A percentile compares a stretch with the other conserved stretches of the same genome.
Conservation (phyloP, 768 basidiomycete genomes). For the Calocera viscosa region DNA sequence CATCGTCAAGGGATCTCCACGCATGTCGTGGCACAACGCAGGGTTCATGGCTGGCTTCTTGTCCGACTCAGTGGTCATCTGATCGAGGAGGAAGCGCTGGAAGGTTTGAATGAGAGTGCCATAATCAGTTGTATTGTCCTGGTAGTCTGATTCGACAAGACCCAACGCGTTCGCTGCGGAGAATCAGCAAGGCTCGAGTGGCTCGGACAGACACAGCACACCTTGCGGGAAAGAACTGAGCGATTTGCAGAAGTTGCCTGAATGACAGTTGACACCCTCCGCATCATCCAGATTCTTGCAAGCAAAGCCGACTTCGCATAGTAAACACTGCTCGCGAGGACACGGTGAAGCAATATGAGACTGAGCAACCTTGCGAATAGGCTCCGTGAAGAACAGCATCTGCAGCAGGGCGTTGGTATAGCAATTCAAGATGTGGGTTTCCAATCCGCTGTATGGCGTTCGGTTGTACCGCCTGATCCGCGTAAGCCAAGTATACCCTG, state of each 20-base stretch:
- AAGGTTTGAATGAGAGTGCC: constrained; percentile 86
- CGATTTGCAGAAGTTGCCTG: constrained; percentile 92
- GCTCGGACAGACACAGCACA: constrained; percentile 25
- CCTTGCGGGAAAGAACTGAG: constrained; percentile 81
- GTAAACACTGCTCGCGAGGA: constrained; percentile 76
- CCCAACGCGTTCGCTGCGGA: constrained; percentile 58
- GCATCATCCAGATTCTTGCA: constrained; percentile 95
- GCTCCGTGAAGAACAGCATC: constrained; percentile 70
- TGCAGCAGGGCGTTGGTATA: constrained; percentile 89
- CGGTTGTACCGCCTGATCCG: constrained; percentile 75
- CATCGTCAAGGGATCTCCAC: constrained; percentile 17
- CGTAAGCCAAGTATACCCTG: background rate
- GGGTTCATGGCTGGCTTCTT: constrained; percentile 43
- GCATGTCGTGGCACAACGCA: constrained; percentile 20
- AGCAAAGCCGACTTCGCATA: constrained; percentile 91
- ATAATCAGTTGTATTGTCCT: constrained; percentile 61
- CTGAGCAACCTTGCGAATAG: constrained; percentile 72
- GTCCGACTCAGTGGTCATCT: constrained; percentile 63
- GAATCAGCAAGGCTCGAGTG: constrained; percentile 7
- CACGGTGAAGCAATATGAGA: constrained; percentile 86
- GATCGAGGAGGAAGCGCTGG: constrained; percentile 86
- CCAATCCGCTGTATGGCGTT: constrained; percentile 79
- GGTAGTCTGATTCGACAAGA: constrained; percentile 76
- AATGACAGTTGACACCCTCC: constrained; percentile 83
- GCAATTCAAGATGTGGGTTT: constrained; percentile 93